Base-by-base conservation (phyloP, 2,329 filamentous ascomycete species). In the Dactylella cylindrospora region DNA sequence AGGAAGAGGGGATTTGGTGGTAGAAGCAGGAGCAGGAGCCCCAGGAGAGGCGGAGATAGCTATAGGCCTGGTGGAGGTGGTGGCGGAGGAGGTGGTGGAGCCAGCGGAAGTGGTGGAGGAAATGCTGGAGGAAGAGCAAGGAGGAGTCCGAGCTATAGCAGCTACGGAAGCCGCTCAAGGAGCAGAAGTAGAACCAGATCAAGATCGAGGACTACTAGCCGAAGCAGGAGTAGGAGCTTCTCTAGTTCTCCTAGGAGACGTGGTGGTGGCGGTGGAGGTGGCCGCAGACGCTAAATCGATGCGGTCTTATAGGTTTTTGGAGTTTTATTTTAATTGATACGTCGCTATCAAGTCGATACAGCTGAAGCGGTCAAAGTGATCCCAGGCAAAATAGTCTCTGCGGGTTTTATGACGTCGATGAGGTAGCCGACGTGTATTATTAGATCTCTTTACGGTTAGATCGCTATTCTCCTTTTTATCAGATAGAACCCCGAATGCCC, bases 91-190 rank as follows among this genome's bases (percentile, higher is more conserved):
- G 47, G 32, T 10, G 55, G 49, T 23, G 49, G 50, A 7, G 65
- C 74, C 35, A 71, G 72, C 53, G 71, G 73, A 40, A 67, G 71
- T 47, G 54, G 46, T 22, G 13, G 7, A 2, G 33, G 36, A 3
- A 39, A 38, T 15, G 28, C 29, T 5, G 70, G 70, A 23, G 75
- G 79, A 64, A 75, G 80, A 64, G 76, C 82, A 65, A 83, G 80
- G 67, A 79, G 79, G 3, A 84, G 81, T 67, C 84, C 84, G 67
- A 80, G 78, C 67, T 83, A 80, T 65, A 83, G 83, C 67, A 79
- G 78, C 68, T 68, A 65, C 10, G 61, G 66, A 20, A 69, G 68
- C 31, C 45, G 65, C 6, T 68, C 64, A 45, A 53, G 65, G 28
- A 65, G 57, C 17, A 57, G 65, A 25, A 80, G 79, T 67, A 76